Conservation (phyloP, 805 yeast genomes). For the Spathaspora girioi region DNA sequence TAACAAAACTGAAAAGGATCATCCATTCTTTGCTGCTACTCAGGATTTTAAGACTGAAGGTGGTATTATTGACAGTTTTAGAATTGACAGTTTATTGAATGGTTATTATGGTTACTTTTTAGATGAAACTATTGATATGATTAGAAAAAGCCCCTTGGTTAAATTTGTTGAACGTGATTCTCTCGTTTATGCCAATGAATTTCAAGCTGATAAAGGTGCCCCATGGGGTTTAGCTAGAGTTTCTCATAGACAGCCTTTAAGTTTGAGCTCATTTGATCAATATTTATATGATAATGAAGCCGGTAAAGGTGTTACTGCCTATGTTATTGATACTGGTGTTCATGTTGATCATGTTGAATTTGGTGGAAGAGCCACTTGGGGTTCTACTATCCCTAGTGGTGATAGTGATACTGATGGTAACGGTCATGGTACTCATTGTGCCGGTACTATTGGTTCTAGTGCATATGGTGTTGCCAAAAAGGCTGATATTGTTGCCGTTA, state of each 20-base stretch:
- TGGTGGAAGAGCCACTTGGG: slow-evolving; percentile 83
- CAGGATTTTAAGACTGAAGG: slow-evolving; percentile 31
- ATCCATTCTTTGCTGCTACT: slow-evolving; percentile 35
- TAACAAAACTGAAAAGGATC: slow-evolving; percentile 27
- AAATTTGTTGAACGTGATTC: slow-evolving; percentile 76
- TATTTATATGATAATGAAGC: slow-evolving; percentile 70
- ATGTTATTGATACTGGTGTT: slow-evolving; percentile 89
- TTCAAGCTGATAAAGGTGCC: slow-evolving; percentile 73
- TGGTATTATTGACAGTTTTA: slow-evolving; percentile 60
- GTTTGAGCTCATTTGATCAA: slow-evolving; percentile 66
- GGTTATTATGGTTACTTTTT: slow-evolving; percentile 90
- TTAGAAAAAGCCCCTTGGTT: slow-evolving; percentile 62
- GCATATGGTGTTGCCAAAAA: slow-evolving; percentile 82
- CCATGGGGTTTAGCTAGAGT: slow-evolving; percentile 95
- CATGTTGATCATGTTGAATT: slow-evolving; percentile 73
- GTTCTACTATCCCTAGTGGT: slow-evolving; percentile 71
- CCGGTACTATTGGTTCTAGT: slow-evolving; percentile 87
- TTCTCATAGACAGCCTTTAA: slow-evolving; percentile 72
- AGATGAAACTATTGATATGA: slow-evolving; percentile 66
- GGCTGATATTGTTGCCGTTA: slow-evolving; percentile 76
- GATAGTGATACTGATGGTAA: slow-evolving; percentile 75
- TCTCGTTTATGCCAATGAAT: slow-evolving; percentile 58
- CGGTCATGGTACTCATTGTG: slow-evolving; percentile 96
- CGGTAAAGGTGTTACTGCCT: slow-evolving; percentile 82
- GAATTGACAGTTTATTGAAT: slow-evolving; percentile 51